Percentiles rank a stretch among this genome's conserved stretches.
phyloP scores from a whole-genome alignment of 1,284 basidiomycete genomes.

The Anthracocystis panici-leucophaei region DNA sequence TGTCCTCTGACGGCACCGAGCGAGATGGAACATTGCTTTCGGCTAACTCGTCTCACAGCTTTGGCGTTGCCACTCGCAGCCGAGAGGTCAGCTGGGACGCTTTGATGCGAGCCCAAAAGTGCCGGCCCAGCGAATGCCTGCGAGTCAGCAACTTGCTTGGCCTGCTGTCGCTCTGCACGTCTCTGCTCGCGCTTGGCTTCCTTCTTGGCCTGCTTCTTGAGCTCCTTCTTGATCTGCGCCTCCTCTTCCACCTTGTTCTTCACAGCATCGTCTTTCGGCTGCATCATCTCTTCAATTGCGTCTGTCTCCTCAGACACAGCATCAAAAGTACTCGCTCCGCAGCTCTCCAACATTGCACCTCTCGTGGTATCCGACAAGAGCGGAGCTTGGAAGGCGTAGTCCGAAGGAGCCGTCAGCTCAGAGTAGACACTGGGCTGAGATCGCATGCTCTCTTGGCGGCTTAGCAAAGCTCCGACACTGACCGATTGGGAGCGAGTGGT shows the following conservation, averaged over 20 bases:
- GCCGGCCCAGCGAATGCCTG: neutral
- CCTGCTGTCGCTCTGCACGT: conserved; percentile 23
- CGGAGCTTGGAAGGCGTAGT: conserved; percentile 43
- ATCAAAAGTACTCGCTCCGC: conserved; percentile 18
- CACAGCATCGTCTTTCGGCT: neutral
- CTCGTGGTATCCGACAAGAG: conserved; percentile 22
- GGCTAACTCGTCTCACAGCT: conserved; percentile 16
- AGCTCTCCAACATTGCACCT: conserved; percentile 2
- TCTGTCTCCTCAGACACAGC: conserved; percentile 3
- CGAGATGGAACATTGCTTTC: conserved; percentile 35
- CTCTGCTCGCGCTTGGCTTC: conserved; percentile 25
- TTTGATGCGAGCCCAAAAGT: neutral
- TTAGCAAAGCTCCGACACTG: neutral
- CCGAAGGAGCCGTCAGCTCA: conserved; percentile 43
- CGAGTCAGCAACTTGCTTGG: neutral
- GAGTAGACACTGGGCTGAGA: conserved; percentile 43
- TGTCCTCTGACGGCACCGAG: conserved; percentile 25
- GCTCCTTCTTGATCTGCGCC: conserved; percentile 17
- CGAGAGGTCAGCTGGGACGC: neutral
- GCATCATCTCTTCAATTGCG: conserved; percentile 1
- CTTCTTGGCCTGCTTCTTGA: conserved; percentile 36
- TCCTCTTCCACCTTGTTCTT: conserved; percentile 13
- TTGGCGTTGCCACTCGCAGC: neutral
- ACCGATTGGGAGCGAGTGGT: conserved; percentile 1
- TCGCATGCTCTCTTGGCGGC: conserved; percentile 26